Base-by-base conservation (phyloP, 1,139 yeast genomes). In the Geotrichum europaeum region DNA sequence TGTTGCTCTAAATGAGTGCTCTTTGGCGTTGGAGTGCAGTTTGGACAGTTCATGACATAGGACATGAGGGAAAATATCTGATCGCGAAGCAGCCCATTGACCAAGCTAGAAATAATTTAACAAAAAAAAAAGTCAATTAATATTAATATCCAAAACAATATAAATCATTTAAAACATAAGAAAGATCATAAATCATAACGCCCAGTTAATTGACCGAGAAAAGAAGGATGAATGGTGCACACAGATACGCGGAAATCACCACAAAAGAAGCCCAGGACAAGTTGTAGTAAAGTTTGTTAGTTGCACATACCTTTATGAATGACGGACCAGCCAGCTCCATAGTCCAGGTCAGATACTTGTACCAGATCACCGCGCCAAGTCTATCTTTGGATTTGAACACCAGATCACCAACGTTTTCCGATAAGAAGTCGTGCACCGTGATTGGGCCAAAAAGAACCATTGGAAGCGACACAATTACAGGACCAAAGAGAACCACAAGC, bases 71-170 rank as follows among this genome's bases (percentile, higher is more conserved):
- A 94, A 92, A 51, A 94, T 88, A 73, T 94, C 99, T 0, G 96
- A 89, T 75, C 99, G 82, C n/a, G 97, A 88, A 2, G 98, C 98
- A 0, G 99, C 99, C 99, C 99, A 94, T 77, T 95, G 99, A 3
- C 98, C 99, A 65, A 94, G 80, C 73, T 70, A 32, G 32, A 47
- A 25, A 45, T 32, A 43, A 51, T 25, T 15, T 36, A 40, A 36
- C 9, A n/a, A 18, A 36, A 51, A 24, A 51, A 20, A 24, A 24
- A 15, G 32, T n/a, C 28, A 24, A 49, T 49, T 49, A 49, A 49
- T 22, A 49, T 15, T 20, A 22, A 49, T 18, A 24, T 20, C 28
- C 32, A 49, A 49, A 49, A 15, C 32, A 15, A 49, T 24, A 49
- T 4, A 51, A 25, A 56, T 22, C 52, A 49, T 53, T 49, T 18